Conservation (phyloP, 768 basidiomycete genomes). For the Lentinula raphanica region DNA sequence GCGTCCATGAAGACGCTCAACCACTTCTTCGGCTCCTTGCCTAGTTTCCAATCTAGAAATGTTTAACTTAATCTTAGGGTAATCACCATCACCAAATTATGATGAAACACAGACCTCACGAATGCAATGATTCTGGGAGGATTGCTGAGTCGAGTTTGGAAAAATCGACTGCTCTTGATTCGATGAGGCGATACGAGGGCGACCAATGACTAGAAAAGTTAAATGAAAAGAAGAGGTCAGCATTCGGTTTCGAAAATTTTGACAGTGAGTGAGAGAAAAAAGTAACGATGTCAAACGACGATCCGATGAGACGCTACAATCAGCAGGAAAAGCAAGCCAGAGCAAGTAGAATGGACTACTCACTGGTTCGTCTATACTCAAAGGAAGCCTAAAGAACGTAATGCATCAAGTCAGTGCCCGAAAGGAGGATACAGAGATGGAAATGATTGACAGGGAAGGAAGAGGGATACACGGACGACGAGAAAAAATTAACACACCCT, state of each 20-base stretch:
- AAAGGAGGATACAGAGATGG: background rate
- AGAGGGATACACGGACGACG: background rate
- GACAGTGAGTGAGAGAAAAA: background rate
- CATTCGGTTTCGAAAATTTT: background rate
- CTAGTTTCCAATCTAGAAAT: constrained; percentile 61
- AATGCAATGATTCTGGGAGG: constrained; percentile 80
- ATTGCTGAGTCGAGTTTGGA: constrained; percentile 71
- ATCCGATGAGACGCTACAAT: background rate
- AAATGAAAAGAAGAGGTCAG: constrained; percentile 1
- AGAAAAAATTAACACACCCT: constrained; percentile 35
- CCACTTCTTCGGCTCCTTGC: constrained; percentile 66
- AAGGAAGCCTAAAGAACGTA: constrained; percentile 13
- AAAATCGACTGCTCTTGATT: constrained; percentile 74
- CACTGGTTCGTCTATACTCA: constrained; percentile 18
- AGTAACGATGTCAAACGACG: background rate
- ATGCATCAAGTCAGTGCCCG: background rate
- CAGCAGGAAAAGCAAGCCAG: background rate
- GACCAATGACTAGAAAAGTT: constrained; percentile 44
- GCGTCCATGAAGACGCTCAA: constrained; percentile 72
- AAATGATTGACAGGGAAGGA: background rate
- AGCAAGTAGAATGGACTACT: background rate
- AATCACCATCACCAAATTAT: background rate
- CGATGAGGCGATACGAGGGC: constrained; percentile 65
- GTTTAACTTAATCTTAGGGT: constrained; percentile 1
- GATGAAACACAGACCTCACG: constrained; percentile 49